A percentile compares a stretch with the other conserved stretches of the same genome.
Evolutionary conservation across 495 filamentous ascomycete genomes (phyloP).

Genomic region (Penicillium robsamsonii): DNA sequence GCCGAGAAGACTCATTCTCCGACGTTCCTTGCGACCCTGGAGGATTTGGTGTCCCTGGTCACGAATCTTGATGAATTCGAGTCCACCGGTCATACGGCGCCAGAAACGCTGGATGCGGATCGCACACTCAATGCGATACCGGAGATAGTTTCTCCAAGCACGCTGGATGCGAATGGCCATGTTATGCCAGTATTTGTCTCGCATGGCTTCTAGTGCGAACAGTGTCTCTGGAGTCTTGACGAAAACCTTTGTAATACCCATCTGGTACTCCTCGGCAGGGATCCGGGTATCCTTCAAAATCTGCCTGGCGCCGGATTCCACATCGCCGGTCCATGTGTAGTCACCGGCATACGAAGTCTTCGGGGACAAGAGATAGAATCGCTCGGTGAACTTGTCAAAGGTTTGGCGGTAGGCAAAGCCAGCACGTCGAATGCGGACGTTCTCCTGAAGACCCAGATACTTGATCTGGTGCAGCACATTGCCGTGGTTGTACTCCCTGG

Average conservation of each 20-base stretch:
- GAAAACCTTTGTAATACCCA: slow-evolving; percentile 96
- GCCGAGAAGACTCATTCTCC: slow-evolving; percentile 85
- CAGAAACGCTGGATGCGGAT: slow-evolving; percentile 93
- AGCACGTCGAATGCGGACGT: slow-evolving; percentile 94
- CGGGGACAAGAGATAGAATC: slow-evolving; percentile 93
- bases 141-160: slow-evolving; percentile 93
- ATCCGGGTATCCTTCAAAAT: slow-evolving; percentile 96
- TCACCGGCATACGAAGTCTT: slow-evolving; percentile 95
- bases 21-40: slow-evolving; percentile 81
- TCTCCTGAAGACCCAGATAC: slow-evolving; percentile 97
- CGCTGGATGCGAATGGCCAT: slow-evolving; percentile 98
- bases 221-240: slow-evolving; percentile 98
- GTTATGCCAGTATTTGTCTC: slow-evolving; percentile 97
- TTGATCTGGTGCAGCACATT: slow-evolving; percentile 99
- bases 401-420: slow-evolving; percentile 98
- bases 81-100: slow-evolving; percentile 83
- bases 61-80: slow-evolving; percentile 81
- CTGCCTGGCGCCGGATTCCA: slow-evolving; percentile 82
- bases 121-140: slow-evolving; percentile 88
- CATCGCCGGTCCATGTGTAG: slow-evolving; percentile 90
- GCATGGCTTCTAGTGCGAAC: slow-evolving; percentile 96
- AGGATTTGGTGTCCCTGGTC: slow-evolving; percentile 88
- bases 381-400: slow-evolving; percentile 97
- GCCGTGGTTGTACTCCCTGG: slow-evolving; percentile 81
- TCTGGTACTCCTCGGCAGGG: slow-evolving; percentile 91